Base-by-base conservation (phyloP, 177 flowering plant genomes). In the Vitis hybrid region DNA sequence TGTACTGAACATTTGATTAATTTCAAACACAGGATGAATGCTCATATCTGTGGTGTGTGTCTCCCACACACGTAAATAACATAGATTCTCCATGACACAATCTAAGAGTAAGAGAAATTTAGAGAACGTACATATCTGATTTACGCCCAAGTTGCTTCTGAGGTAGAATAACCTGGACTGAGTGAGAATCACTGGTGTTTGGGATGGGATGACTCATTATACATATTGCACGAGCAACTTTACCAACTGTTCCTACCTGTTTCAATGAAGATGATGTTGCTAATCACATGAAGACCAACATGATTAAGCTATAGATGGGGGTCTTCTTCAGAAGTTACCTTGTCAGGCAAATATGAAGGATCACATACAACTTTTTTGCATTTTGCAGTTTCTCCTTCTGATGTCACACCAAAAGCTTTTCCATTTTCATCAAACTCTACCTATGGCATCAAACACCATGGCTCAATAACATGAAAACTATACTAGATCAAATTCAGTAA, bases 171-270 rank as follows among this genome's bases (percentile, higher is more conserved):
- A 93, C 89, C 76, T 95, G 99, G 51, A 73, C 93, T 29, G 98
- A 95, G 81, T 93, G 96, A 66, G 94, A 90, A 60, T 93, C 94
- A 64, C 80, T 78, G 59, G 98, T 95, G 67, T 88, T 77, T 65
- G 96, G 99, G 72, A 95, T 91, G 15, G 99, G 94, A 78, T 95
- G 98, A 78, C 91, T 91, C 99, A 93, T 93, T 64, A 95, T 91
- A 68, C 98, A 90, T 72, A 95, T 86, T 13, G 99, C 99, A 62
- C 99, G 91, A 6, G 94, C 90, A 48, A 95, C 99, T 81, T 80
- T 95, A 26, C 99, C 99, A 49, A 93, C 90, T 73, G 90, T 95
- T 53, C 71, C 29, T 20, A 86, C 99, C 98, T 94, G 85, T 72
- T 55, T 8, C 60, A 76, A 39, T 7, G 8, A 39, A 39, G 45